Conservation (phyloP, 306 rosid species). For the Trifolium subterraneum region DNA sequence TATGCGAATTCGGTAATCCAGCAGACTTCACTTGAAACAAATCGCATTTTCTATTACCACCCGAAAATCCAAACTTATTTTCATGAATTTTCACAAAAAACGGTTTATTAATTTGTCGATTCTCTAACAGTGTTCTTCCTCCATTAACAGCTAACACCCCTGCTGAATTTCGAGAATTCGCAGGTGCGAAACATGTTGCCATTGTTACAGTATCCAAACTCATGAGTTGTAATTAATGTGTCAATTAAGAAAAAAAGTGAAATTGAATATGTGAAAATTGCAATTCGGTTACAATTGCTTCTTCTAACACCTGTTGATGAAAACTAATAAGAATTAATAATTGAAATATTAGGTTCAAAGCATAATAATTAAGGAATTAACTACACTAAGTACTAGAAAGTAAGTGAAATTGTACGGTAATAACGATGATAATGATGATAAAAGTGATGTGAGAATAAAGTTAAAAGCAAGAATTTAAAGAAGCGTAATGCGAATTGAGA, state of each 20-base stretch:
- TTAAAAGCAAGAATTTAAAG: not conserved
- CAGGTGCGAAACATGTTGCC: slow-evolving; percentile 69
- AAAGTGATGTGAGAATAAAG: not conserved
- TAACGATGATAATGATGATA: not conserved
- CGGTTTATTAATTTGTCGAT: slow-evolving; percentile 46
- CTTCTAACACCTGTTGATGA: slow-evolving; percentile 55
- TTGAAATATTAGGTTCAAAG: slow-evolving; percentile 34
- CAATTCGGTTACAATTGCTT: slow-evolving; percentile 45
- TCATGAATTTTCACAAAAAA: slow-evolving; percentile 51
- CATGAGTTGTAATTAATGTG: slow-evolving; percentile 5
- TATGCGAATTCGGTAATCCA: slow-evolving; percentile 63
- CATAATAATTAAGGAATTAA: not conserved
- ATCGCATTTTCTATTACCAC: slow-evolving; percentile 54
- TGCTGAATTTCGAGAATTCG: slow-evolving; percentile 64
- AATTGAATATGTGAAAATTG: slow-evolving; percentile 23
- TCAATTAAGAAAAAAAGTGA: slow-evolving; percentile 6
- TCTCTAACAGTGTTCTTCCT: slow-evolving; percentile 57
- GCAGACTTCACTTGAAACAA: slow-evolving; percentile 61
- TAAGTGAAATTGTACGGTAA: no score
- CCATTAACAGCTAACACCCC: slow-evolving; percentile 60
- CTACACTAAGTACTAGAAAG: no score
- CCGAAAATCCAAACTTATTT: slow-evolving; percentile 48
- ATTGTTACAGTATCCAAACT: slow-evolving; percentile 49
- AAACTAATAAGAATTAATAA: slow-evolving; percentile 15
- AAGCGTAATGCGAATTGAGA: not conserved